Evolutionary conservation across 208 protist species (phyloP).

Genomic region (Vickermania spadyakhi): DNA sequence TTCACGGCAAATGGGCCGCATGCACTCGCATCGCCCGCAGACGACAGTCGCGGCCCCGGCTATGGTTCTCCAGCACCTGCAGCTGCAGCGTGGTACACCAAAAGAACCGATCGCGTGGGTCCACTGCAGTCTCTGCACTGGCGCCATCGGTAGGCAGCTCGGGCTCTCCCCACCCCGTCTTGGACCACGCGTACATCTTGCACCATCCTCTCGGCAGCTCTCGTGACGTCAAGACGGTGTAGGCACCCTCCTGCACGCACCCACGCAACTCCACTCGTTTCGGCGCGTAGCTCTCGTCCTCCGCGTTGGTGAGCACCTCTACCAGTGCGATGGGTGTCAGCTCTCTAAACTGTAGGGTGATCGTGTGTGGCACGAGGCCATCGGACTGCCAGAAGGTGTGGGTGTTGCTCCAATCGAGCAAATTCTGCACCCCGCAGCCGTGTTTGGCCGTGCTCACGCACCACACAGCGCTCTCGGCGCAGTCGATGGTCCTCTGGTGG

Average conservation of each 20-base stretch:
- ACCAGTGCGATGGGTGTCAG: slow-evolving; percentile 43
- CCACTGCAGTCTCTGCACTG: slow-evolving; percentile 12
- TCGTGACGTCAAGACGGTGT: slow-evolving; percentile 40
- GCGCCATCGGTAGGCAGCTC: slow-evolving; percentile 13
- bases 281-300: slow-evolving; percentile 88
- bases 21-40: slow-evolving; percentile 62
- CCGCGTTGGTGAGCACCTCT: slow-evolving; percentile 55
- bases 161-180: slow-evolving; percentile 1
- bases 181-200: slow-evolving; percentile 20
- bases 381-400: slow-evolving; percentile 87
- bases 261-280: slow-evolving; percentile 44
- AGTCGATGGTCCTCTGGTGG: slow-evolving; percentile 7
- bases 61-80: slow-evolving; percentile 60
- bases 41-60: slow-evolving; percentile 78
- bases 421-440: slow-evolving; percentile 66
- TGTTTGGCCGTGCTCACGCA: slow-evolving; percentile 83
- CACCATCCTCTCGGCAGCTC: slow-evolving; percentile 58
- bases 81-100: slow-evolving; percentile 59
- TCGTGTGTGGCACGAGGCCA: slow-evolving; percentile 66
- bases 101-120: slow-evolving; percentile 21
- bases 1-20: slow-evolving; percentile 14
- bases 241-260: slow-evolving; percentile 55
- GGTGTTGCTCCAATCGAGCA: slow-evolving; percentile 41
- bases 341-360: slow-evolving; percentile 50
- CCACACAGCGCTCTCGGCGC: slow-evolving; percentile 47